phyloP scores from a whole-genome alignment of 257 asterid species.

The Solanum medicagineum region DNA sequence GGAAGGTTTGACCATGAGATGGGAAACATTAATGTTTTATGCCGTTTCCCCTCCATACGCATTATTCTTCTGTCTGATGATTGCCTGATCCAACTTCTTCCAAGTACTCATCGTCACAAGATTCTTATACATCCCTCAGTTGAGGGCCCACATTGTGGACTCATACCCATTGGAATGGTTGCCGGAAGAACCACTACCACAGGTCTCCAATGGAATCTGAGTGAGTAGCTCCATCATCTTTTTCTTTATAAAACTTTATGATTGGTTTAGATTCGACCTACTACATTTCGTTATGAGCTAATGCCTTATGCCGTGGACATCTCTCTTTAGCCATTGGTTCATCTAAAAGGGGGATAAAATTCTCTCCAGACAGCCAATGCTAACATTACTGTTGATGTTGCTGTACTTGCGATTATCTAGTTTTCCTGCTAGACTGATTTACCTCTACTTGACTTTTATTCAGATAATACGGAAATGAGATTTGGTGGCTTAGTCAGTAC shows the following conservation, averaged over 20 bases:
- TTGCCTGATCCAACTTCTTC: slow-evolving; percentile 85
- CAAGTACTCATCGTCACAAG: slow-evolving; percentile 52
- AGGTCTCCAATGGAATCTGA: slow-evolving; percentile 83
- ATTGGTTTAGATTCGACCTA: not conserved
- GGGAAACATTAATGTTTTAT: slow-evolving; percentile 75
- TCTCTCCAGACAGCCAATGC: not conserved
- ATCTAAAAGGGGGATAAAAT: not conserved
- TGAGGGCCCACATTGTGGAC: slow-evolving; percentile 93
- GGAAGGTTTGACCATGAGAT: slow-evolving; percentile 96
- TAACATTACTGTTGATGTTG: not conserved
- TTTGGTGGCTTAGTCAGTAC: slow-evolving; percentile 90
- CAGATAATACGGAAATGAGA: slow-evolving; percentile 66
- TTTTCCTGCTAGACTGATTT: not conserved
- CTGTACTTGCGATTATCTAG: not conserved
- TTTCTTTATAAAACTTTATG: not conserved
- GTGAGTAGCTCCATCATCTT: slow-evolving; percentile 29
- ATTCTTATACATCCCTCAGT: slow-evolving; percentile 41
- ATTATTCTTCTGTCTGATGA: slow-evolving; percentile 77
- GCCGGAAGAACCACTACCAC: slow-evolving; percentile 62
- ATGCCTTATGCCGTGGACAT: not conserved
- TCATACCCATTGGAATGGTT: slow-evolving; percentile 58
- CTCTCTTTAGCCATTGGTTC: not conserved
- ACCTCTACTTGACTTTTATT: not conserved
- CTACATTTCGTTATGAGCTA: not conserved
- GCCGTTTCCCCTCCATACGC: slow-evolving; percentile 42